phyloP scores from a whole-genome alignment of 305 asterid genomes.

The Fraxinus platypoda region DNA sequence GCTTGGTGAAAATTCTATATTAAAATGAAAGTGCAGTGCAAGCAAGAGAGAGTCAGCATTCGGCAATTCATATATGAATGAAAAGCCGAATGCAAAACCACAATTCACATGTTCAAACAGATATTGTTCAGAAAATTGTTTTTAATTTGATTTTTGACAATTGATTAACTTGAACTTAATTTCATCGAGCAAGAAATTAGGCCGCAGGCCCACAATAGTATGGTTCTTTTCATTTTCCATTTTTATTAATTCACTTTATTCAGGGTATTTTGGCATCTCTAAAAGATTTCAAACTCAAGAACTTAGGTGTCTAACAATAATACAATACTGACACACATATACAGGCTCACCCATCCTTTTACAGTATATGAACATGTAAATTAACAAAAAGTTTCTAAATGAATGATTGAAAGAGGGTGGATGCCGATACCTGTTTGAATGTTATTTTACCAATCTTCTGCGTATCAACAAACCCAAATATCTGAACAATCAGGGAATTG shows the following conservation, averaged over 20 bases:
- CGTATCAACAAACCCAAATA: conserved; percentile 72
- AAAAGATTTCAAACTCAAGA: not conserved
- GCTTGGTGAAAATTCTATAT: not conserved
- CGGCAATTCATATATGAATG: not conserved
- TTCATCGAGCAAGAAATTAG: not conserved
- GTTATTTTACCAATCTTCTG: conserved; percentile 70
- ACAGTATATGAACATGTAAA: not conserved
- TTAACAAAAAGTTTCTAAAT: not conserved
- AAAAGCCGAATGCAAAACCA: not conserved
- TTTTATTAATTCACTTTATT: not conserved
- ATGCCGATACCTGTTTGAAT: conserved; percentile 66
- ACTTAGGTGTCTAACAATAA: not conserved
- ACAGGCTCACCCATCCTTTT: not conserved
- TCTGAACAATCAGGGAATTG: conserved; percentile 49
- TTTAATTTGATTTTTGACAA: not conserved
- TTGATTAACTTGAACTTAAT: not conserved
- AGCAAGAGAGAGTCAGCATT: not conserved
- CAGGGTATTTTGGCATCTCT: not conserved
- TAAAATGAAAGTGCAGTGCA: not conserved
- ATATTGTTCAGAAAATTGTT: not conserved
- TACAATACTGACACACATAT: not conserved
- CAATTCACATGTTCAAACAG: not conserved
- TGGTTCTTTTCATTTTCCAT: not conserved
- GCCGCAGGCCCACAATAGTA: not conserved
- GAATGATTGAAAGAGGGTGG: not conserved